Base-by-base conservation (phyloP, 768 basidiomycete genomes). In the Mycena capillaripes region DNA sequence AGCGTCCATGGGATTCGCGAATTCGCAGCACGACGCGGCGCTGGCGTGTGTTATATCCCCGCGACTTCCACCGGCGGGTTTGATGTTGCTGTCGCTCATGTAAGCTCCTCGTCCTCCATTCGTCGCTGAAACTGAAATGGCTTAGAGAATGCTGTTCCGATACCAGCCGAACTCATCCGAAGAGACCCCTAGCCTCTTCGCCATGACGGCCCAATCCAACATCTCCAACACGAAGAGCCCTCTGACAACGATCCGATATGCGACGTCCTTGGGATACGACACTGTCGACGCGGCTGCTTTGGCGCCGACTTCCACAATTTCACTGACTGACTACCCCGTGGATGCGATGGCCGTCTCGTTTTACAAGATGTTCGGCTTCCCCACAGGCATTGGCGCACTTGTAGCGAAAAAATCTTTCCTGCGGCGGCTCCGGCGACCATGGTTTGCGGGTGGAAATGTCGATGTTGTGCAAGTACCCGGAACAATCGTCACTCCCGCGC, bases 331-430 rank as follows among this genome's bases (percentile, higher is more conserved):
- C 55, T 87, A 86, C 32, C 89, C 90, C 6, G 91, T 94, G 12
- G 95, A 96, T 79, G 95, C 94, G 2, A 90, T 95, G 87, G 94
- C 90, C 0, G 77, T 96, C 59, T 94, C 93, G 36, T 95, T 96
- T 76, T 96, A 96, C 82, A 96, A 96, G 74, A 95, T 96, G 93
- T 94, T 95, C 72, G 95, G 95, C 40, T 95, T 91, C 75, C 95
- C 95, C 7, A 95, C 94, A 0, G 95, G 95, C 12, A 89, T 95
- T 50, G 95, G 95, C 40, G 94, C 94, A 19, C 85, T 96, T 6
- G 79, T 96, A 30, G 91, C 92, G 46, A 92, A 90, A 78, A 90
- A 91, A 77, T 86, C 88, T 11, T 94, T 95, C 75, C 81, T 94
- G 56, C 79, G 80, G 6, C 82, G 82, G 44, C 83, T 94, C 32